Conservation (phyloP, 371 early-diverging fungal genomes). For the Catenaria anguillulae region DNA sequence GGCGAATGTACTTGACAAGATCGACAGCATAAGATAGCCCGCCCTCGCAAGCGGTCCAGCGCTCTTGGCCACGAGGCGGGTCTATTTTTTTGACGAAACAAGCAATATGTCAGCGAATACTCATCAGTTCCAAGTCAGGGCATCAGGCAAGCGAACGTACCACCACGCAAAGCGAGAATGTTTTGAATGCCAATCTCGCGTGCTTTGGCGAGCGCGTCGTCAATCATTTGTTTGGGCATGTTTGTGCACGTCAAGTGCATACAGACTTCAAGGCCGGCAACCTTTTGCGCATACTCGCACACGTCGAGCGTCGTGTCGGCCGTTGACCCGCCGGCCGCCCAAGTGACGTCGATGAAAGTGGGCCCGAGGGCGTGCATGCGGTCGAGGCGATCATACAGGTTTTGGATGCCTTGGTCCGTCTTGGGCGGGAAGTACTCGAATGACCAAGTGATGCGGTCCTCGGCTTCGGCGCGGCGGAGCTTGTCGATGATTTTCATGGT, state of each 20-base stretch:
- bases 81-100: too few species aligned
- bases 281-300: constrained; percentile 74
- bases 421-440: constrained; percentile 96
- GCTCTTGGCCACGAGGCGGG: constrained; percentile 71
- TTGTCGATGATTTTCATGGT: constrained; percentile 64
- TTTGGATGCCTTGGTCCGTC: constrained; percentile 76
- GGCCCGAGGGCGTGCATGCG: constrained; percentile 87
- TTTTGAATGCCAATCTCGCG: constrained; percentile 87
- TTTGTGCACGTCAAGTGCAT: constrained; percentile 96
- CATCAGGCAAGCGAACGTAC: too few species aligned
- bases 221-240: constrained; percentile 76
- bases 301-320: constrained; percentile 73
- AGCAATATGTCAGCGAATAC: too few species aligned
- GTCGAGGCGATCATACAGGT: constrained; percentile 79
- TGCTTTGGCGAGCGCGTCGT: constrained; percentile 64
- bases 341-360: constrained; percentile 88
- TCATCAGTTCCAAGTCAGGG: too few species aligned
- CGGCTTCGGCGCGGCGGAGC: constrained; percentile 47
- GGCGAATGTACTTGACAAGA: constrained; percentile 72
- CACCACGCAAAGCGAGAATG: constrained; percentile 87
- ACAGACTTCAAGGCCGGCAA: constrained; percentile 85
- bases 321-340: constrained; percentile 88
- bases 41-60: constrained; percentile 59
- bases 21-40: constrained; percentile 74
- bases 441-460: constrained; percentile 58